These are phyloP conservation scores for Pseudocercospora eumusae DNA, from an alignment of 2,329 filamentous ascomycete genomes.

Conservation along the genomic window DNA sequence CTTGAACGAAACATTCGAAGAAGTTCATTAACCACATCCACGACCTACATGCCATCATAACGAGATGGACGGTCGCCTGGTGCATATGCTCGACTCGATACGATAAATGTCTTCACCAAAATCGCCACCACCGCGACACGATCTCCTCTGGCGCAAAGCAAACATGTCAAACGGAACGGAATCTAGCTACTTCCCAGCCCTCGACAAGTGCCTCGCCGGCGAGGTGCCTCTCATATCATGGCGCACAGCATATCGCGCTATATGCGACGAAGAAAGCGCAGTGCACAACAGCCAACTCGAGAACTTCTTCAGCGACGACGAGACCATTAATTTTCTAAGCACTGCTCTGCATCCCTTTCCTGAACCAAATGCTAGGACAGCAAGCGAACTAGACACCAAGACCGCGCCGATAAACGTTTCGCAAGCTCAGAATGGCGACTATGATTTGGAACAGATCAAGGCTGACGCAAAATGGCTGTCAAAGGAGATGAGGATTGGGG, in stretches of 20 bases:
- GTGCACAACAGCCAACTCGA: conserved; percentile 55
- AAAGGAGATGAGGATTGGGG: conserved; percentile 72
- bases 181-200: conserved; percentile 71
- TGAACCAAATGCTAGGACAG: conserved; percentile 50
- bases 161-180: conserved; percentile 21
- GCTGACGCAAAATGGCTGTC: conserved; percentile 84
- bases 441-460: conserved; percentile 78
- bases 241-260: conserved; percentile 58
- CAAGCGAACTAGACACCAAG: conserved; percentile 73
- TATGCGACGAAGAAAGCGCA: conserved; percentile 56
- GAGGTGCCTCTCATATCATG: conserved; percentile 75
- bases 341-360: conserved; percentile 69
- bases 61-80: background rate
- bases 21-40: background rate
- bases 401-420: conserved; percentile 85
- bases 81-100: background rate
- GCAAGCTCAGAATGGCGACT: conserved; percentile 64
- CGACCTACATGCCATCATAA: background rate
- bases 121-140: background rate
- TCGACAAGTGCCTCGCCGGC: conserved; percentile 82
- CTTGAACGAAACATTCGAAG: background rate
- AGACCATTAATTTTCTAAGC: conserved; percentile 68
- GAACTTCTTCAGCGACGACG: conserved; percentile 69
- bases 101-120: background rate
- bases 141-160: background rate